Percentiles rank a stretch among this genome's conserved stretches.
Conservation (phyloP, 1,284 basidiomycete genomes). For the Pseudozyma tsukubaensis region DNA sequence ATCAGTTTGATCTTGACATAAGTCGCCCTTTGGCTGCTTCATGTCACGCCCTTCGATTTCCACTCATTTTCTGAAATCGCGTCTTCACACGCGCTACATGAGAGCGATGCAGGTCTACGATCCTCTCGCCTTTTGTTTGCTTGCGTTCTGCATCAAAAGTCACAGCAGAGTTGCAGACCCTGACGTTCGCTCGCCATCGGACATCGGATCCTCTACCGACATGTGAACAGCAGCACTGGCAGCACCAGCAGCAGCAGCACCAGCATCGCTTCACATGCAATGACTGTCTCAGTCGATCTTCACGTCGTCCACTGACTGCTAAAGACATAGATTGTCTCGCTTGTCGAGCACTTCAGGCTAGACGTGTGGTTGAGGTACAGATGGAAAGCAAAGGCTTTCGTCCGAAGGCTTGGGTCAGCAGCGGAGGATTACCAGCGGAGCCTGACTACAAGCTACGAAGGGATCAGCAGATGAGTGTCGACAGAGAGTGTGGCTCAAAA, state of each 20-base stretch:
- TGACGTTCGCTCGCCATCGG: neutral
- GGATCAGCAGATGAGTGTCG: constrained; percentile 2
- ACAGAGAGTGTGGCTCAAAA: neutral
- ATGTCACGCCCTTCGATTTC: constrained; percentile 4
- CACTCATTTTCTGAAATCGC: neutral
- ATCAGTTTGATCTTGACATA: constrained; percentile 2
- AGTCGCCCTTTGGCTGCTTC: neutral
- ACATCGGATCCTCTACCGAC: constrained; percentile 3
- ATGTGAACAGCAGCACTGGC: neutral
- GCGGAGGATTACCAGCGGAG: too few relatives aligned
- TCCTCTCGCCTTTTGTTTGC: constrained; percentile 2
- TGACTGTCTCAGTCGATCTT: neutral
- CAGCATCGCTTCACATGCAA: constrained; percentile 1
- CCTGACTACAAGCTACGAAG: neutral
- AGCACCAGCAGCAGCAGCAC: neutral
- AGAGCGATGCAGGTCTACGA: constrained; percentile 4
- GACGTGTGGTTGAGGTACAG: too few relatives aligned
- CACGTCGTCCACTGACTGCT: too few relatives aligned
- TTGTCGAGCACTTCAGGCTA: too few relatives aligned
- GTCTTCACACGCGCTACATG: constrained; percentile 10
- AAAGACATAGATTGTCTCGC: too few relatives aligned
- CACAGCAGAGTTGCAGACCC: neutral
- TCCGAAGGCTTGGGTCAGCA: too few relatives aligned
- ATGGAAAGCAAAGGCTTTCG: neutral
- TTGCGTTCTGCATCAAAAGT: neutral